A percentile compares a stretch with the other conserved stretches of the same genome.
phyloP scores from a whole-genome alignment of 768 basidiomycete genomes.

The Tylopilus plumbeoviolaceoides region DNA sequence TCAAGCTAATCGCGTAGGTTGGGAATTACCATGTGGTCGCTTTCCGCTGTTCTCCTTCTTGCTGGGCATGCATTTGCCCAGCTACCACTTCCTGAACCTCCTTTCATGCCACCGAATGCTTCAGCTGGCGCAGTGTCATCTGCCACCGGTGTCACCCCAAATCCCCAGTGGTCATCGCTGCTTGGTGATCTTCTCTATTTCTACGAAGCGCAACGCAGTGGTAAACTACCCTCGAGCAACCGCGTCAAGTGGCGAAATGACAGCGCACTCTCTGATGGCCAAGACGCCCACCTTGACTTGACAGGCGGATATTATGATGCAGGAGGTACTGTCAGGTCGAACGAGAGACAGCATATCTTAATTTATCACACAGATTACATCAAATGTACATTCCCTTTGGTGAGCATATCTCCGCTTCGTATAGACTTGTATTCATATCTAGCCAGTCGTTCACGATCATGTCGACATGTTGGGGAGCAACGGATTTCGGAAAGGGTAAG shows the following conservation, averaged over 20 bases:
- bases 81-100: slow-evolving; percentile 57
- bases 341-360: neutral
- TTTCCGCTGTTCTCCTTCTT: slow-evolving; percentile 17
- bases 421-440: slow-evolving; percentile 1
- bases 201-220: slow-evolving; percentile 89
- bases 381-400: slow-evolving; percentile 83
- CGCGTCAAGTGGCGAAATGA: slow-evolving; percentile 87
- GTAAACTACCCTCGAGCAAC: slow-evolving; percentile 60
- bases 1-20: neutral
- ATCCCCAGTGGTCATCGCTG: slow-evolving; percentile 77
- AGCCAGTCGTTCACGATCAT: slow-evolving; percentile 73
- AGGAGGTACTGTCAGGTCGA: slow-evolving; percentile 52
- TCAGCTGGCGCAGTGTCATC: slow-evolving; percentile 51
- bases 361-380: slow-evolving; percentile 60
- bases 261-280: slow-evolving; percentile 73
- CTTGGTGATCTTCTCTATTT: slow-evolving; percentile 83
- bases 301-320: slow-evolving; percentile 92
- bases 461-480: slow-evolving; percentile 88
- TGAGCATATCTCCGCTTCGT: slow-evolving; percentile 28
- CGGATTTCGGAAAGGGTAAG: slow-evolving; percentile 74
- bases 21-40: slow-evolving; percentile 17
- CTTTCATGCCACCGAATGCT: slow-evolving; percentile 60
- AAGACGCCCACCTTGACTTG: slow-evolving; percentile 68
- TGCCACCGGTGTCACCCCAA: slow-evolving; percentile 42
- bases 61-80: slow-evolving; percentile 43